These are phyloP conservation scores for Gypsophila paniculata DNA, from an alignment of 179 eudicot genomes.

Conservation along the genomic window DNA sequence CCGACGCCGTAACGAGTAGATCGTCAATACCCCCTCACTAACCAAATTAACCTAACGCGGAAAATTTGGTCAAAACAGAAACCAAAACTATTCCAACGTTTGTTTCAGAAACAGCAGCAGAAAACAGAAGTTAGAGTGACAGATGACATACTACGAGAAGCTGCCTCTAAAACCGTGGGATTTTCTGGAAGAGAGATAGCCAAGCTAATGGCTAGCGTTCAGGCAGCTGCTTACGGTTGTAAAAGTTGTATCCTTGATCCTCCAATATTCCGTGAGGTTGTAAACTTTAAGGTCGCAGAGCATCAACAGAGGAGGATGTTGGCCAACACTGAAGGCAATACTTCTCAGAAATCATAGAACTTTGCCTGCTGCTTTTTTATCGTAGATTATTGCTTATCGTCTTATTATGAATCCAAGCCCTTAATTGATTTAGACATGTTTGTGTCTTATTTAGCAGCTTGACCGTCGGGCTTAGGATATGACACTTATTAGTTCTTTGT, in stretches of 20 bases:
- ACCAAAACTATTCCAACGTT: constrained; percentile 51
- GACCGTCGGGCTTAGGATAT: no score
- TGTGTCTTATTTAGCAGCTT: no score
- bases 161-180: constrained; percentile 78
- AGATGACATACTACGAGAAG: constrained; percentile 31
- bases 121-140: constrained; percentile 41
- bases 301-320: constrained; percentile 84
- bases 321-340: constrained; percentile 40
- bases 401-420: no score
- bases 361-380: no score
- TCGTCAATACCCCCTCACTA: no score
- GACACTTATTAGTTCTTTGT: no score
- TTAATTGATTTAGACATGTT: no score
- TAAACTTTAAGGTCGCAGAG: constrained; percentile 94
- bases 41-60: no score
- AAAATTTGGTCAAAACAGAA: no score
- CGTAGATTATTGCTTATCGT: no score
- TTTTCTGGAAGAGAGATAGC: constrained; percentile 55
- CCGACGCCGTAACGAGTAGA: no score
- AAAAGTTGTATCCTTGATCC: constrained; percentile 63
- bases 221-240: constrained; percentile 8
- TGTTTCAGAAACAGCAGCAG: constrained; percentile 66
- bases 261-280: constrained; percentile 73
- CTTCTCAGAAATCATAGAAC: constrained; percentile 21
- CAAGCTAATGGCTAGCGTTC: no score